phyloP scores from a whole-genome alignment of 2,329 filamentous ascomycete genomes.

The Trichoderma cornu-damae region DNA sequence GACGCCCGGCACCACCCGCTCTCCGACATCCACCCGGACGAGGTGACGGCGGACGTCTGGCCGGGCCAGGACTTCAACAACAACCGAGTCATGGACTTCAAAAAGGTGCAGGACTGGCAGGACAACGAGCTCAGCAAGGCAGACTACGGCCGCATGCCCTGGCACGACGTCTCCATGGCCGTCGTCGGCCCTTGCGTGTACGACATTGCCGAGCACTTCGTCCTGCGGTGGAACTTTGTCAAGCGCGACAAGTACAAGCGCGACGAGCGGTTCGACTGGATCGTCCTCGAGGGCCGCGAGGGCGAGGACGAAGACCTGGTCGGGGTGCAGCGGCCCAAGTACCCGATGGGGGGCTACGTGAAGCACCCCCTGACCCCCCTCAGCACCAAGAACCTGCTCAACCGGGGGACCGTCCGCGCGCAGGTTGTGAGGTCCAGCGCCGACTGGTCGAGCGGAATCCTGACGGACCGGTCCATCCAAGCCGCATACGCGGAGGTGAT shows the following conservation, averaged over 20 bases:
- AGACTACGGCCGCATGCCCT: slow-evolving; percentile 92
- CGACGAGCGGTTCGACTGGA: slow-evolving; percentile 76
- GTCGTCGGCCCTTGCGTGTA: slow-evolving; percentile 84
- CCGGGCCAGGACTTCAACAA: slow-evolving; percentile 98
- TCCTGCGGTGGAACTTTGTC: slow-evolving; percentile 91
- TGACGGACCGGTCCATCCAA: slow-evolving; percentile 79
- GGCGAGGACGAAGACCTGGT: slow-evolving; percentile 79
- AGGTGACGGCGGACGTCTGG: slow-evolving; percentile 77
- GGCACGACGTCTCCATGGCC: slow-evolving; percentile 94
- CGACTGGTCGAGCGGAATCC: slow-evolving; percentile 90
- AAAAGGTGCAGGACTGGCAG: slow-evolving; percentile 87
- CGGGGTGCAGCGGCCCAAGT: slow-evolving; percentile 81
- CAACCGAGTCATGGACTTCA: slow-evolving; percentile 92
- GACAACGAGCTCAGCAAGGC: slow-evolving; percentile 87
- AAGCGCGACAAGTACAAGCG: slow-evolving; percentile 98
- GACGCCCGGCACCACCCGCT: slow-evolving; percentile 80
- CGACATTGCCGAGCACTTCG: slow-evolving; percentile 93
- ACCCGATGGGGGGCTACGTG: slow-evolving; percentile 82
- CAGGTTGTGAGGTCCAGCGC: slow-evolving; percentile 85
- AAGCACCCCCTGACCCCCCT: slow-evolving; percentile 71
- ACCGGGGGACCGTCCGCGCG: slow-evolving; percentile 69
- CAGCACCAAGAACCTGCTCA: slow-evolving; percentile 56
- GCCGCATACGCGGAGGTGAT: slow-evolving; percentile 85
- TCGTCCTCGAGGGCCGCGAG: slow-evolving; percentile 69
- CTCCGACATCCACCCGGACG: slow-evolving; percentile 80